These are phyloP conservation scores for Mycena crocata DNA, from an alignment of 768 basidiomycete genomes.

Conservation along the genomic window DNA sequence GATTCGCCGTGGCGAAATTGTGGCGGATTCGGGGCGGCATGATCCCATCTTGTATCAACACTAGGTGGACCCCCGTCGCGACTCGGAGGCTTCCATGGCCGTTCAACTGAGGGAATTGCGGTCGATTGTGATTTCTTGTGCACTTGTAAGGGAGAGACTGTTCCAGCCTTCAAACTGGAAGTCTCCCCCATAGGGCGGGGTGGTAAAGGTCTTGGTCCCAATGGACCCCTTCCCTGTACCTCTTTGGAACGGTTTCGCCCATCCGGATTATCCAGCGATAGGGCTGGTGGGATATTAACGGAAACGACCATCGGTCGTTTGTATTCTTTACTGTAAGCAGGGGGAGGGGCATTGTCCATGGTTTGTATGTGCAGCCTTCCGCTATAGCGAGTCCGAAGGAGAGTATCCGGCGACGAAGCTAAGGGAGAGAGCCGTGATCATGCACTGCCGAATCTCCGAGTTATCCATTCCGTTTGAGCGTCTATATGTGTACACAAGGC, in stretches of 20 bases:
- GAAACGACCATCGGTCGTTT: slow-evolving; percentile 6
- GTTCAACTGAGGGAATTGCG: slow-evolving; percentile 19
- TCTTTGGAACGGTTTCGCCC: slow-evolving; percentile 16
- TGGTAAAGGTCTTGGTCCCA: slow-evolving; percentile 29
- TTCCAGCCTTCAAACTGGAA: slow-evolving; percentile 15
- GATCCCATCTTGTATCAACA: slow-evolving; percentile 7
- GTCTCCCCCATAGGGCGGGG: slow-evolving; percentile 2
- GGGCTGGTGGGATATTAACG: background rate
- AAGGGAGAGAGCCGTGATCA: slow-evolving; percentile 9
- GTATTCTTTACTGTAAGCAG: slow-evolving; percentile 30
- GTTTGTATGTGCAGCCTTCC: background rate
- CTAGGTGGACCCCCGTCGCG: background rate
- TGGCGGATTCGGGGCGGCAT: background rate
- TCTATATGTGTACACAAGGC: slow-evolving; percentile 7
- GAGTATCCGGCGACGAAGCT: background rate
- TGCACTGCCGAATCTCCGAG: slow-evolving; percentile 4
- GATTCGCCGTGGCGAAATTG: slow-evolving; percentile 24
- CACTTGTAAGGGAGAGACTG: slow-evolving; percentile 25
- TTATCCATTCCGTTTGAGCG: slow-evolving; percentile 13
- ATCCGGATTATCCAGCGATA: slow-evolving; percentile 4
- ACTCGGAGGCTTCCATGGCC: slow-evolving; percentile 27
- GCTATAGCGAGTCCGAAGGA: background rate
- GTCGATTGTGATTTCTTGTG: slow-evolving; percentile 31
- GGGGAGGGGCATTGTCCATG: slow-evolving; percentile 33
- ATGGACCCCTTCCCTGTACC: slow-evolving; percentile 16